These are phyloP conservation scores for Sclerotinia minor DNA, from an alignment of 2,329 filamentous ascomycete species.

Conservation along the genomic window DNA sequence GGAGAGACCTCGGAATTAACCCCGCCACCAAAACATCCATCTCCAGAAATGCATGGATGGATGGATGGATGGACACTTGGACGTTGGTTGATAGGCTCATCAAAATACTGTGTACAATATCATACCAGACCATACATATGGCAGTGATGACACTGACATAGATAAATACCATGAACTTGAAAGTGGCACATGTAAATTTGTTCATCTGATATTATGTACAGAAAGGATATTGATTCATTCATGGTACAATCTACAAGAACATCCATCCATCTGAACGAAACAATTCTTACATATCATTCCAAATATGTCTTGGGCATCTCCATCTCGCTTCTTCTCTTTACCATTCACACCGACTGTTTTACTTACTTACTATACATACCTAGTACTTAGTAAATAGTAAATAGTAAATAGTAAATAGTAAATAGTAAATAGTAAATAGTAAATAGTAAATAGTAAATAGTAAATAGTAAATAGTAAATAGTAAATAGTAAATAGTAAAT, in stretches of 20 bases:
- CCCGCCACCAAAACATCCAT: constrained; percentile 12
- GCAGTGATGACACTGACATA: too few relatives aligned
- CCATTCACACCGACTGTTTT: constrained; percentile 9
- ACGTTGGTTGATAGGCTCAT: background rate
- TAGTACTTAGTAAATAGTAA: too few relatives aligned
- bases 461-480: too few relatives aligned
- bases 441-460: too few relatives aligned
- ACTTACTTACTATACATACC: too few relatives aligned
- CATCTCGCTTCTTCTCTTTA: constrained; percentile 12
- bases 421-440: too few relatives aligned
- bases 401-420: too few relatives aligned
- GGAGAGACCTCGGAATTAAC: background rate
- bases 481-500: too few relatives aligned
- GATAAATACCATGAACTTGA: too few relatives aligned
- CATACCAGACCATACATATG: background rate
- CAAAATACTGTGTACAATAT: too few relatives aligned
- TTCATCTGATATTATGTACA: background rate
- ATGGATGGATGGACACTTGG: background rate
- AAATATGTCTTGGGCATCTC: constrained; percentile 1
- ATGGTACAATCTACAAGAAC: background rate
- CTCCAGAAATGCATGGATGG: background rate
- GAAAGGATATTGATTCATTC: background rate
- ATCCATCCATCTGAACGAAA: background rate
- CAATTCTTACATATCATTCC: background rate
- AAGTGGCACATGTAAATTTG: too few relatives aligned